A percentile compares a stretch with the other conserved stretches of the same genome.
Conservation (phyloP, 352 stramenopile genomes). For the Pythium aquatile region DNA sequence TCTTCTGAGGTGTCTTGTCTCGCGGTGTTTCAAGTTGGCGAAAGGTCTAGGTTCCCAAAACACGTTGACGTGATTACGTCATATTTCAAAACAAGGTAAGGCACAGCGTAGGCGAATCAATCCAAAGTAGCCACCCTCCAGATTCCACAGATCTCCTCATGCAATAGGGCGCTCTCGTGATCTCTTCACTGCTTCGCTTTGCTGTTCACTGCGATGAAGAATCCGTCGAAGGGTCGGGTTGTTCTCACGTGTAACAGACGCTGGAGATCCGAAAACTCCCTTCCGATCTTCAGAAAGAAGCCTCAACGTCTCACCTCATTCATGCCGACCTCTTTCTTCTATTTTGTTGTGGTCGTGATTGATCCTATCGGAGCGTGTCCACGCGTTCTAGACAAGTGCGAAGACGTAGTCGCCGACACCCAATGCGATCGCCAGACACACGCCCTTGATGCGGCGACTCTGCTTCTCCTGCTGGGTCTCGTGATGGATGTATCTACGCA, state of each 20-base stretch:
- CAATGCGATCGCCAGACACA: constrained; percentile 46
- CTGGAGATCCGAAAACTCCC: neutral
- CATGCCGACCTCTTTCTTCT: neutral
- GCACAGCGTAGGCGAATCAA: neutral
- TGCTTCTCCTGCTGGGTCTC: constrained; percentile 53
- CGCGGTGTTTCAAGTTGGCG: constrained; percentile 6
- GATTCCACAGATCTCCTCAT: neutral
- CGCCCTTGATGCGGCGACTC: constrained; percentile 52
- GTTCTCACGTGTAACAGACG: too few relatives aligned
- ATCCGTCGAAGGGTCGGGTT: neutral
- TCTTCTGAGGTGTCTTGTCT: constrained; percentile 15
- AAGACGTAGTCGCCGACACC: constrained; percentile 56
- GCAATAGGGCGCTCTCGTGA: neutral
- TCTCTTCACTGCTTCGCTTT: neutral
- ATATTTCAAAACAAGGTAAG: neutral
- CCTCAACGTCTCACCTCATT: neutral
- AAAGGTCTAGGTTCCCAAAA: neutral
- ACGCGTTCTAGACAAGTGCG: constrained; percentile 12
- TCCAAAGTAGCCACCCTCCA: neutral
- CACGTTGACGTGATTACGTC: neutral
- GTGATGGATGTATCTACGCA: constrained; percentile 47
- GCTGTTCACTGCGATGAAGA: neutral
- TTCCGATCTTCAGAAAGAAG: neutral
- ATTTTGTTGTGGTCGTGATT: constrained; percentile 1
- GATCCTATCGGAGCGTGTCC: neutral